Base-by-base conservation (phyloP, 768 basidiomycete genomes). In the Crucibulum laeve region DNA sequence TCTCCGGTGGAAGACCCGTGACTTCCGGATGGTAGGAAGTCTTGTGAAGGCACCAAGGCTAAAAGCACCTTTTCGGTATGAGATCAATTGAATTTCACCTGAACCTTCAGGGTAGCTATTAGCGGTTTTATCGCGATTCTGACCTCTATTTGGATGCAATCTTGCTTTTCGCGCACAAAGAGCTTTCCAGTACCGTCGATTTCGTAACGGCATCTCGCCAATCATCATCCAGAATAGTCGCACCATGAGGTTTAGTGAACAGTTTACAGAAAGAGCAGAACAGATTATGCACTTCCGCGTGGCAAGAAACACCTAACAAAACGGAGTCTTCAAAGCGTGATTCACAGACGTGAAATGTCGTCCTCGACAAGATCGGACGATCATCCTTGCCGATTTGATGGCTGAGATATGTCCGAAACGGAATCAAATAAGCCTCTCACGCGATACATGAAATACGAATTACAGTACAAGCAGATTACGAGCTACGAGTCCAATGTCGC, bases 21-120 rank as follows among this genome's bases (percentile, higher is more conserved):
- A 62, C 60, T 58, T 54, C 55, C 58, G 60, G 60, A 52, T 52
- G 50, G 33, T 49, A 49, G 51, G 51, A 45, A 52, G 38, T 40
- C 41, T 38, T 46, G 47, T 47, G 43, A 41, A 46, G 50, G 44
- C 47, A 41, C 38, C 33, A 37, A 47, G 48, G 38, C 42, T 48
- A 49, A 48, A 49, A 34, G 48, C 45, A 36, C 46, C 52, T 45
- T 50, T 53, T 54, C 42, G 22, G 49, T 47, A 43, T 40, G 50
- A 49, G 36, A 46, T 45, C 19, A 21, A 37, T 37, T 19, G 10
- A 10, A 13, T 37, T 37, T 19, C 18, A 10, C 14, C 35, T n/a
- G 35, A 32, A 32, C 15, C 11, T 14, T 37, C 35, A 37, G 35
- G 35, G 35, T 18, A 13, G 35, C 19, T 37, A 13, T 10, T 10